Evolutionary conservation across 2,329 filamentous ascomycete genomes (phyloP), one percentile per base, ranked within the genome.

Genomic region (Simplicillium aogashimaense): DNA sequence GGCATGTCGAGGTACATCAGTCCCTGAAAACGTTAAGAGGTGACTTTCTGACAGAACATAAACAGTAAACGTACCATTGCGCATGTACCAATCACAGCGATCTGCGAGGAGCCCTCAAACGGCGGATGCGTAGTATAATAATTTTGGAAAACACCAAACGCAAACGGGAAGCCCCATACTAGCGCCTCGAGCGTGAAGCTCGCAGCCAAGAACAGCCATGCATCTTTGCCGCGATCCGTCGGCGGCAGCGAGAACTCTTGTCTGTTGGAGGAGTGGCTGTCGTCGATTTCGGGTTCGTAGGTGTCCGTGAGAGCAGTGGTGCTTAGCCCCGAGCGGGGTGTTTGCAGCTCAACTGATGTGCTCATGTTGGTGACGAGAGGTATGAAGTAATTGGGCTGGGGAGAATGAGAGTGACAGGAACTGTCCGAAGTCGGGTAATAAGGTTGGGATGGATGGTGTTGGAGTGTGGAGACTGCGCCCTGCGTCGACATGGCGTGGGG

Each of bases 81-180:
- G 41, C 71, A 76, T 2, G 79, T 84, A 1, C 81, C 81, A 40
- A 86, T 76, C 12, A 77, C 64, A 25, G 79, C 69, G 37, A 83
- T 76, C 34, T 68, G 63, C 20, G 66, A 63, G 0, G 68, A 66
- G 3, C 67, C 67, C 3, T 61, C 58, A 41, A 85, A 85, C 2
- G 75, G 72, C 4, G 67, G 66, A 43, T 79, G 67, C 2, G 64
- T 70, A 29, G 66, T 71, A 54, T 86, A 86, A 56, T 83, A 81
- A 38, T 80, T 70, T 48, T 85, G 79, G 51, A 86, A 85, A 17
- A 86, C 69, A 34, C 81, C 82, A 53, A 80, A 86, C 0, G 78
- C 70, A 41, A 79, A 78, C 0, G 78, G 75, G 42, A 85, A 83
- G 2, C 80, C 58, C 58, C 58, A 61, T 6, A 56, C 58, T 11